Base-by-base conservation (phyloP, 2,329 filamentous ascomycete genomes). In the Simplicillium aogashimaense region DNA sequence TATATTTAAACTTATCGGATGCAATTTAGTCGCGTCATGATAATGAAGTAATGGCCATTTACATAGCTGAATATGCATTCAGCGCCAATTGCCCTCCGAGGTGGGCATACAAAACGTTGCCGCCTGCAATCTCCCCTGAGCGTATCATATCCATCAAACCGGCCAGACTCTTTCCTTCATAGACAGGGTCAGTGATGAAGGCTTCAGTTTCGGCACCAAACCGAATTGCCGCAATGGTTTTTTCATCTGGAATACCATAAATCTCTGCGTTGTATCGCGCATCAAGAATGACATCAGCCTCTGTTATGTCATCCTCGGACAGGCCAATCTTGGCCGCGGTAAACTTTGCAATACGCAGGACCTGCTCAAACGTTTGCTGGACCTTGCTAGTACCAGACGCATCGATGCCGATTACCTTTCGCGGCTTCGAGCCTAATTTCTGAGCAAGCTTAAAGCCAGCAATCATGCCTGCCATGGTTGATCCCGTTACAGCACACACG, bases 111-210 rank as follows among this genome's bases (percentile, higher is more conserved):
- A 86, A 53, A 28, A 86, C 74, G 50, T 81, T 83, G n/a, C 76
- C 76, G 1, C 69, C 69, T 3, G 60, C 57, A 43, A 86, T 77
- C 55, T 80, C 74, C 0, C 73, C 79, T 38, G 70, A 74, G 46
- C 63, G 70, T 14, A 84, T 74, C 63, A 85, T 61, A 53, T 80
- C 78, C 48, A 85, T 74, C 78, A 86, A 71, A 0, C 81, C 82
- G 4, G 80, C 80, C 56, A 86, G 61, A 49, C 76, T 83, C 71
- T 86, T 86, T 1, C 83, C 83, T 60, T 85, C 81, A 51, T 86
- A 86, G 2, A 86, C 82, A 0, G 81, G 82, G 53, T 86, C 82
- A 0, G 81, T 86, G 46, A 86, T 82, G 50, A 86, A 79, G 0
- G 74, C 82, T 62, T 86, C 83, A 1, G 76, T 83, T 43, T 65